These are phyloP conservation scores for Xylogone sp. DNA, from an alignment of 2,329 filamentous ascomycete genomes.

Conservation along the genomic window DNA sequence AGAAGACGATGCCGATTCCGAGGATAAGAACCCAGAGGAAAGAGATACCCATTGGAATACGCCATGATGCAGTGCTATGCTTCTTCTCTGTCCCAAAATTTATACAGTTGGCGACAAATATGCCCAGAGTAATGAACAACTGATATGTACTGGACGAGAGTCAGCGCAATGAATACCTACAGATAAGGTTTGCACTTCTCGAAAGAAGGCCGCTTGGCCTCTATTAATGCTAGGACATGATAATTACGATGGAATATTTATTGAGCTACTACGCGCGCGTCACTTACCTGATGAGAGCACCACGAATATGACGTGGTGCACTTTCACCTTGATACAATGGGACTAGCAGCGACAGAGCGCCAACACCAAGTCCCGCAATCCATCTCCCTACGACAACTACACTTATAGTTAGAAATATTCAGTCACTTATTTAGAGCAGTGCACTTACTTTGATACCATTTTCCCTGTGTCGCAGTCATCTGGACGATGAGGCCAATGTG, in stretches of 20 bases:
- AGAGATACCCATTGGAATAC: constrained; percentile 54
- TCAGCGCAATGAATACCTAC: not conserved
- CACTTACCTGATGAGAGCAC: constrained; percentile 45
- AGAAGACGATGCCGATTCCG: constrained; percentile 45
- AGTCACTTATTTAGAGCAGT: not conserved
- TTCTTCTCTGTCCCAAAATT: constrained; percentile 42
- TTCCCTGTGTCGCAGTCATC: constrained; percentile 47
- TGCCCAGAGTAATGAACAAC: constrained; percentile 68
- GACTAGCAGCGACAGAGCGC: constrained; percentile 59
- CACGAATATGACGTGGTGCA: constrained; percentile 57
- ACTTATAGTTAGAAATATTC: constrained; percentile 38
- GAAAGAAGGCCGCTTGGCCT: too few relatives aligned
- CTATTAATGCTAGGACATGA: too few relatives aligned
- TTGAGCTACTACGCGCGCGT: too few relatives aligned
- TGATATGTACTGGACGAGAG: constrained; percentile 52
- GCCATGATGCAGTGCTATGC: constrained; percentile 47
- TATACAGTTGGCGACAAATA: constrained; percentile 51
- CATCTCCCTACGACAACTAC: constrained; percentile 58
- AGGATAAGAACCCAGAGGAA: constrained; percentile 49
- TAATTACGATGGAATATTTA: too few relatives aligned
- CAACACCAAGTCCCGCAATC: constrained; percentile 63
- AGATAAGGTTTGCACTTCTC: not conserved
- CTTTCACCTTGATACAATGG: constrained; percentile 65
- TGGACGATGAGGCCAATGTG: constrained; percentile 62
- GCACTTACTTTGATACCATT: constrained; percentile 39